Conservation (phyloP, 2,329 filamentous ascomycete genomes). For the Pseudogymnoascus sp. region DNA sequence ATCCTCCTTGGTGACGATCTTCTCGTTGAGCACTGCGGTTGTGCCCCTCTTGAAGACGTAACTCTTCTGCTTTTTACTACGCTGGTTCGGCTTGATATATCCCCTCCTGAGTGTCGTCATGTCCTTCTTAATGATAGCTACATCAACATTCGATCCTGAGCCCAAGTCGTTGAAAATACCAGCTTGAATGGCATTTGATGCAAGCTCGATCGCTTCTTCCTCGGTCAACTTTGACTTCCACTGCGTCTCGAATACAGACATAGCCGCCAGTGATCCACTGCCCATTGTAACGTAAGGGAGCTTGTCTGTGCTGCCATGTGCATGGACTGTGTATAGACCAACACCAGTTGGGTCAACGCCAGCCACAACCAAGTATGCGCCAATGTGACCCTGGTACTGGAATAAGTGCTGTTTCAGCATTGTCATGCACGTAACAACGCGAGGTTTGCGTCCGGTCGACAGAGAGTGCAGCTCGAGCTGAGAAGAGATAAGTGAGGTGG, state of each 20-base stretch:
- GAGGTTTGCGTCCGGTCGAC: conserved; percentile 90
- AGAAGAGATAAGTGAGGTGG: conserved; percentile 94
- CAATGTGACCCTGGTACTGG: conserved; percentile 95
- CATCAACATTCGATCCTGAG: conserved; percentile 94
- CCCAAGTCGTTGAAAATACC: conserved; percentile 99
- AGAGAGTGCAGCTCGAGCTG: conserved; percentile 96
- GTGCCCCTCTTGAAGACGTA: conserved; percentile 87
- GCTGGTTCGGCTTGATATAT: conserved; percentile 87
- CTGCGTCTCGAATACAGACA: conserved; percentile 95
- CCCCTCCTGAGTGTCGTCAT: conserved; percentile 93
- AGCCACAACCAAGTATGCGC: conserved; percentile 94
- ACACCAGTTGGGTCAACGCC: conserved; percentile 93
- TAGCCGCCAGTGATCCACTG: conserved; percentile 88
- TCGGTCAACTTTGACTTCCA: conserved; percentile 75
- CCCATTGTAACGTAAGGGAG: conserved; percentile 99
- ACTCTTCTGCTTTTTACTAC: conserved; percentile 83
- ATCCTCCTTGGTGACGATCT: conserved; percentile 89
- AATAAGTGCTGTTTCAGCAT: conserved; percentile 99
- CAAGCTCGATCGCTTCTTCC: conserved; percentile 76
- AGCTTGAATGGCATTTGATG: conserved; percentile 80
- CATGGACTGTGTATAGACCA: conserved; percentile 96
- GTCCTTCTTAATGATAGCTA: conserved; percentile 88
- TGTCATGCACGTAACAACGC: conserved; percentile 98
- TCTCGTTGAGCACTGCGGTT: conserved; percentile 94
- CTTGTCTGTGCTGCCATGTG: conserved; percentile 97